Base-by-base conservation (phyloP, 192 early-diverging fungal species). In the Backusella parvicylindrica region DNA sequence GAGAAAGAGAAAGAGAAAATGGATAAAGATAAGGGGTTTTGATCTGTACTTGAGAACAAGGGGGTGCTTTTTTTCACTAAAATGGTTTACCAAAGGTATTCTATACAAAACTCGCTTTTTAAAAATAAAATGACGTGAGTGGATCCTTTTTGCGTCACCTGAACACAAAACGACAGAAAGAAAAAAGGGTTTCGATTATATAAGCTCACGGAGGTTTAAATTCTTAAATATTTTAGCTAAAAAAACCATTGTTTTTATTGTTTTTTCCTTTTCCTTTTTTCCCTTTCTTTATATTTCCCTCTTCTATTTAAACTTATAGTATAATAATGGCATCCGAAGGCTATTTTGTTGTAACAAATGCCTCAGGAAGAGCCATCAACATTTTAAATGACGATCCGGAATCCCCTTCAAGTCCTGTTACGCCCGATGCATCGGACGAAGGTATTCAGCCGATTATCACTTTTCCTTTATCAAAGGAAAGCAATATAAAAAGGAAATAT, bases 401-500 rank as follows among this genome's bases (percentile, higher is more conserved):
- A 16, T 15, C 28, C 21, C 66, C 31, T 0, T 53, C 71, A 38
- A 60, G 49, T 16, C 71, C 53, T 15, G 11, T 35, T 1, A 28
- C 33, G 16, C 35, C 71, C n/a, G 71, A 53, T 38, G 33, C 36
- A 23, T 60, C 71, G 26, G 71, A 72, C 18, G 50, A 72, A 21
- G 33, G 37, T 8, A 68, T 68, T 21, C 64, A 66, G 6, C 64
- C 30, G 3, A 36, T 31, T 5, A 66, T 47, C 41, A 38, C 63
- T 1, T 37, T 21, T 35, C 60, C 38, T 49, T 64, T n/a, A 64
- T 66, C 64, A 12, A 70, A 72, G 6, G 53, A 66, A 47, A 47
- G 16, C 11, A 70, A 77, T 36, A 18, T 78, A 16, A 93, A 92
- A 80, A 86, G 93, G 79, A 92, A 91, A 77, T 92, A 93, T 84